Conservation (phyloP, 2,329 filamentous ascomycete species). For the Bipolaris sorokiniana region DNA sequence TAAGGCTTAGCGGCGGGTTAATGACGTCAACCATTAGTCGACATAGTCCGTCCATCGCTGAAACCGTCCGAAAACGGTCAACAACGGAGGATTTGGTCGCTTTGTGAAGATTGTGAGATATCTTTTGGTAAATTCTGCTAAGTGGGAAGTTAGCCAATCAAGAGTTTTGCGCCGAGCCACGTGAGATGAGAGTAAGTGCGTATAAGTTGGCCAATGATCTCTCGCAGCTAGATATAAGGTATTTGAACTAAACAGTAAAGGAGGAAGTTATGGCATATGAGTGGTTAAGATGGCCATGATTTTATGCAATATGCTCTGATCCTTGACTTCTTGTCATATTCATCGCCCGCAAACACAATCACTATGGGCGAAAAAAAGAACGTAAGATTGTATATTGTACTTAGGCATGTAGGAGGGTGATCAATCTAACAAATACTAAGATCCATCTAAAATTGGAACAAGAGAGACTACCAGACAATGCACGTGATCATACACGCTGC, state of each 20-base stretch:
- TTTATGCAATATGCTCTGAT: no score
- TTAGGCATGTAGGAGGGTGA: no score
- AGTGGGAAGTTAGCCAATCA: not conserved
- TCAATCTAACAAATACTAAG: no score
- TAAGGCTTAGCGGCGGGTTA: constrained; percentile 20
- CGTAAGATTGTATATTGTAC: no score
- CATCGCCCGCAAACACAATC: no score
- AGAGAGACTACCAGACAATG: no score
- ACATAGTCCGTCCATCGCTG: not conserved
- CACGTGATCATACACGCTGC: no score
- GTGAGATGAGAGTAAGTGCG: not conserved
- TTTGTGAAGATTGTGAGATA: not conserved
- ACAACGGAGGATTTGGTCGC: not conserved
- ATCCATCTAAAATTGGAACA: no score
- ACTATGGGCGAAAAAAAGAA: no score
- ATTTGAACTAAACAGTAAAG: not conserved
- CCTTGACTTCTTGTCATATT: no score
- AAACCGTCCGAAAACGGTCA: not conserved
- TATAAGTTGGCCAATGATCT: not conserved
- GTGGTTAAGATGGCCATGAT: no score
- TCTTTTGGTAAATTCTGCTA: no score
- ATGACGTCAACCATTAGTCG: constrained; percentile 35
- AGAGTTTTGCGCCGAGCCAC: not conserved
- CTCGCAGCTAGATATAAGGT: not conserved
- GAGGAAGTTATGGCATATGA: not conserved